These are phyloP conservation scores for Conticribra guillardii DNA, from an alignment of 108 stramenopile genomes.

Conservation along the genomic window DNA sequence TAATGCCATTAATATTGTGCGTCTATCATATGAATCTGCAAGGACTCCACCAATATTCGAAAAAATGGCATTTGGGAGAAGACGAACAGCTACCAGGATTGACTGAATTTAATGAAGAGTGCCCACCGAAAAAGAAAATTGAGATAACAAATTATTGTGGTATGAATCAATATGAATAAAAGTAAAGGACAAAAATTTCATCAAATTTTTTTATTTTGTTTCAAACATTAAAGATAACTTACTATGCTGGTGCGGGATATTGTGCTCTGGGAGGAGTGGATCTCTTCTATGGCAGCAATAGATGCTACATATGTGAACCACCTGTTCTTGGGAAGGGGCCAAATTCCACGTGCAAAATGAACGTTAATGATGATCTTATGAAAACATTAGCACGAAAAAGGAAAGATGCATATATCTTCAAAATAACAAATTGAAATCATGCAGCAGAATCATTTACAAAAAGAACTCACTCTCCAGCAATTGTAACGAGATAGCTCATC, in stretches of 20 bases:
- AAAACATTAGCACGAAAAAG: neutral
- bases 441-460: neutral
- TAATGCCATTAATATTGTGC: constrained; percentile 57
- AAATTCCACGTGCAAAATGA: neutral
- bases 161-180: neutral
- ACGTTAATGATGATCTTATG: neutral
- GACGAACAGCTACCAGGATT: constrained; percentile 58
- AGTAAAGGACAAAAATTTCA: neutral
- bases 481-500: constrained; percentile 56
- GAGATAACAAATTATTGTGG: neutral
- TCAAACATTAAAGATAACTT: neutral
- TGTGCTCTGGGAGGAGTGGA: constrained; percentile 18
- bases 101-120: constrained; percentile 15
- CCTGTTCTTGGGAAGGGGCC: neutral
- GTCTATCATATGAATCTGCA: constrained; percentile 70
- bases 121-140: neutral
- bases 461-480: constrained; percentile 72
- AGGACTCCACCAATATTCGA: constrained; percentile 67
- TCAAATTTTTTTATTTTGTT: neutral
- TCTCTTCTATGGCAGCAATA: constrained; percentile 37
- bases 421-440: no score
- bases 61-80: constrained; percentile 69
- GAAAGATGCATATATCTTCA: neutral
- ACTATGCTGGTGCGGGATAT: constrained; percentile 49
- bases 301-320: constrained; percentile 52